phyloP scores from a whole-genome alignment of 1,139 yeast species.

The Saccharomycopsis hybrid region DNA sequence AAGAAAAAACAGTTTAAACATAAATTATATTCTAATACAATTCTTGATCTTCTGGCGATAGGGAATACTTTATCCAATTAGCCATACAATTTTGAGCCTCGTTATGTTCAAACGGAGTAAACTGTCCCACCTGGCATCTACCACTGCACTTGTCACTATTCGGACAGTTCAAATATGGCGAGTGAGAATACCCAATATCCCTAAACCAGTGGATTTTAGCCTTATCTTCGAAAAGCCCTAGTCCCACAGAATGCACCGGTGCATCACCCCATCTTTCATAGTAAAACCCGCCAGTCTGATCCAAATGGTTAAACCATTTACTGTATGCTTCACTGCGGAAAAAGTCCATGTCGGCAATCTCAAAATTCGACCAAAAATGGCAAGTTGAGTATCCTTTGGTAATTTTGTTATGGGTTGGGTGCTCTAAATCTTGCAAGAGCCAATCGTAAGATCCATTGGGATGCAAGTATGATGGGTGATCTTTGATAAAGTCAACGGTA shows the following conservation, averaged over 20 bases:
- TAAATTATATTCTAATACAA: too few relatives aligned
- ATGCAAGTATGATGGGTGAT: slow-evolving; percentile 30
- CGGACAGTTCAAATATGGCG: slow-evolving; percentile 55
- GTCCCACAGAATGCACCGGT: slow-evolving; percentile 53
- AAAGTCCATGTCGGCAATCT: slow-evolving; percentile 47
- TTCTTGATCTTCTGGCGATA: slow-evolving; percentile 39
- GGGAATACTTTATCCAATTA: slow-evolving; percentile 60
- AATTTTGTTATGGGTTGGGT: slow-evolving; percentile 39
- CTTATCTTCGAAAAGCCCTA: slow-evolving; percentile 40
- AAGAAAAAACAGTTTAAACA: background rate
- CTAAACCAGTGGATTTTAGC: slow-evolving; percentile 47
- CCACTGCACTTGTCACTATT: slow-evolving; percentile 33
- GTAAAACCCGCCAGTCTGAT: slow-evolving; percentile 50
- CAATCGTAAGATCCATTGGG: slow-evolving; percentile 14
- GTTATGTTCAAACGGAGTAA: slow-evolving; percentile 39
- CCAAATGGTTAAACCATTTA: slow-evolving; percentile 42
- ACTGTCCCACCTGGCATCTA: slow-evolving; percentile 39
- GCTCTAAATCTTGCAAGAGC: slow-evolving; percentile 52
- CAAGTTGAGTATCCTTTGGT: slow-evolving; percentile 19
- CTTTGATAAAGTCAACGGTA: slow-evolving; percentile 40
- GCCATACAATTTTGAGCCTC: slow-evolving; percentile 65
- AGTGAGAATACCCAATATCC: slow-evolving; percentile 49
- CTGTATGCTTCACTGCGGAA: slow-evolving; percentile 45
- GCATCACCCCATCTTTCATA: slow-evolving; percentile 64
- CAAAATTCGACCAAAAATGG: slow-evolving; percentile 31